Conservation (phyloP, 805 yeast species). For the Saturnispora galanensis region DNA sequence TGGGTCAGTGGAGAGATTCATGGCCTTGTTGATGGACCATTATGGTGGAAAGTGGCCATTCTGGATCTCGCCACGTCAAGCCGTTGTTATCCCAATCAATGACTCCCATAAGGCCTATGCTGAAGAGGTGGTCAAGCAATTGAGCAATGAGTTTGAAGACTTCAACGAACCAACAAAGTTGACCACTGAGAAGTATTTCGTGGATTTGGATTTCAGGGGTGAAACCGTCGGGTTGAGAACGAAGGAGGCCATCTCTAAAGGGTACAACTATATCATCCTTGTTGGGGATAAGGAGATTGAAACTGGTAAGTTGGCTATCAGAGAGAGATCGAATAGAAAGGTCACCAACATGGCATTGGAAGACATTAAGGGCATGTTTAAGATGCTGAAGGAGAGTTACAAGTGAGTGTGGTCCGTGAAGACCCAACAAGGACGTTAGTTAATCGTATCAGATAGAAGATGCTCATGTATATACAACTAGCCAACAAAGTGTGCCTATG, state of each 20-base stretch:
- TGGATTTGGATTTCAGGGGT: conserved; percentile 64
- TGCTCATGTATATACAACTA: conserved; percentile 3
- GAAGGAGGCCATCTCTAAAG: conserved; percentile 64
- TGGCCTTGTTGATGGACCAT: conserved; percentile 85
- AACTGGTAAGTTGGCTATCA: conserved; percentile 48
- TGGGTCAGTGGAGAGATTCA: conserved; percentile 87
- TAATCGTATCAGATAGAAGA: too few relatives aligned
- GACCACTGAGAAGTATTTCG: conserved; percentile 51
- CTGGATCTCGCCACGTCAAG: conserved; percentile 92
- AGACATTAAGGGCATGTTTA: conserved; percentile 45
- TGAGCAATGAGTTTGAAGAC: conserved; percentile 35
- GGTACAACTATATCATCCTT: conserved; percentile 72
- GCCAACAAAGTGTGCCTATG: too few relatives aligned
- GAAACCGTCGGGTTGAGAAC: conserved; percentile 77
- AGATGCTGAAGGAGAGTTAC: conserved; percentile 40
- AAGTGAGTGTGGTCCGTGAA: conserved; percentile 19
- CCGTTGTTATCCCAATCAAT: conserved; percentile 71
- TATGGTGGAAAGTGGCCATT: conserved; percentile 94
- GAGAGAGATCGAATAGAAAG: conserved; percentile 44
- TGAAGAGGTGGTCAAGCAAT: conserved; percentile 30
- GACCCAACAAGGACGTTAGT: too few relatives aligned
- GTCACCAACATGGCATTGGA: conserved; percentile 35
- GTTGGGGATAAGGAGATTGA: conserved; percentile 80
- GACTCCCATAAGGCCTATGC: conserved; percentile 52
- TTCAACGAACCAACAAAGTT: conserved; percentile 40